Conservation (phyloP, 202 grass and related monocot genomes). For the Cymbopogon flexuosus region DNA sequence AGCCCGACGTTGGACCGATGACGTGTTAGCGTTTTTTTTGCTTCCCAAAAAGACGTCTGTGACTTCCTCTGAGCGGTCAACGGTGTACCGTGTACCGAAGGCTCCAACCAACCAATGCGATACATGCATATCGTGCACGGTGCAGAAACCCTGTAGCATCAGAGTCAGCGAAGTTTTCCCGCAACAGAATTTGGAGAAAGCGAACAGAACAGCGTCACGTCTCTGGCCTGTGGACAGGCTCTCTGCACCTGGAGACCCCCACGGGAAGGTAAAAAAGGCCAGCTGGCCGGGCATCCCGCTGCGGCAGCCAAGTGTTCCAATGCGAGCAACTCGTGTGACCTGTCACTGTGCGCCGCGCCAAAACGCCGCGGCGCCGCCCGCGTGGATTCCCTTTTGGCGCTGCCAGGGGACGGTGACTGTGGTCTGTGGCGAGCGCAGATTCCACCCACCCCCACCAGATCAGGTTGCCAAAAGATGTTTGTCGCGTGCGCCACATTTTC, state of each 20-base stretch:
- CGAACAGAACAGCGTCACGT: too few relatives aligned
- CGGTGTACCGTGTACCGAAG: neutral
- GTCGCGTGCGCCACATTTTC: neutral
- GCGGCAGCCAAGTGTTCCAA: neutral
- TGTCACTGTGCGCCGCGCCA: neutral
- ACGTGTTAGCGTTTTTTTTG: neutral
- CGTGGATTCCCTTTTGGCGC: neutral
- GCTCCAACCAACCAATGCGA: neutral
- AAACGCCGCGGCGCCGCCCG: neutral
- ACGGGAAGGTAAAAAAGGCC: neutral
- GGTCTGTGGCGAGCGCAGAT: neutral
- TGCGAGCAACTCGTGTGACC: neutral
- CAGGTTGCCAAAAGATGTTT: neutral
- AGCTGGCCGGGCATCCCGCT: neutral
- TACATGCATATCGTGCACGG: neutral
- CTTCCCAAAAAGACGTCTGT: neutral
- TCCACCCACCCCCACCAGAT: conserved; percentile 9
- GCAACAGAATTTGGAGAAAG: neutral
- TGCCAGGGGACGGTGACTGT: neutral
- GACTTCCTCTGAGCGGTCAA: neutral
- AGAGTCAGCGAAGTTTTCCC: neutral
- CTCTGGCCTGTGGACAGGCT: too few relatives aligned
- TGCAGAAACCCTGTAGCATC: neutral
- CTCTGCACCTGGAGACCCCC: too few relatives aligned
- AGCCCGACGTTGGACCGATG: neutral